A percentile compares a stretch with the other conserved stretches of the same genome.
Evolutionary conservation across 805 yeast species (phyloP).

Genomic region (Nakazawaea anatomiae): DNA sequence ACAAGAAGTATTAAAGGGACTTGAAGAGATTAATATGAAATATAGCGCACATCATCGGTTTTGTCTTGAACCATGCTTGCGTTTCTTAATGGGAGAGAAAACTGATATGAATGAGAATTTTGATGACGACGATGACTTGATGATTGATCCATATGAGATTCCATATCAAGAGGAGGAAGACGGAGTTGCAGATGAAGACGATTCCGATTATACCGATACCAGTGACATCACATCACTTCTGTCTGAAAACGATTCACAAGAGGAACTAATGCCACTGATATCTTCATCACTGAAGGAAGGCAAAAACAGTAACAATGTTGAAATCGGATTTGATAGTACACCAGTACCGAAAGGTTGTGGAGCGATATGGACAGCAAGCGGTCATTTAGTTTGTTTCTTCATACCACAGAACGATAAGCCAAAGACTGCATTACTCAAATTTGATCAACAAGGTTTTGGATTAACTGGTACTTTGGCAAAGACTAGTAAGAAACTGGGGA

Average conservation of each 20-base stretch:
- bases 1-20: constrained; percentile 41
- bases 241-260: constrained; percentile 30
- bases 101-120: constrained; percentile 38
- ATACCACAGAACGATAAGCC: constrained; percentile 46
- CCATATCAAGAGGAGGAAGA: constrained; percentile 17
- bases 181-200: constrained; percentile 14
- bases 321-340: constrained; percentile 57
- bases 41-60: constrained; percentile 54
- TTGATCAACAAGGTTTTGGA: constrained; percentile 52
- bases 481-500: constrained; percentile 13
- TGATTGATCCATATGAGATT: constrained; percentile 23
- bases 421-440: constrained; percentile 36
- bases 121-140: constrained; percentile 21
- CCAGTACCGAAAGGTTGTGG: constrained; percentile 95
- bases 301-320: constrained; percentile 12
- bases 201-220: constrained; percentile 13
- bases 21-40: constrained; percentile 50
- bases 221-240: constrained; percentile 29
- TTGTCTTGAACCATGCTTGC: constrained; percentile 74
- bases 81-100: constrained; percentile 78
- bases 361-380: constrained; percentile 78
- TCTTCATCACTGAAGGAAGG: constrained; percentile 10
- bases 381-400: constrained; percentile 78
- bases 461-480: constrained; percentile 24
- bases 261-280: constrained; percentile 18